A percentile compares a stretch with the other conserved stretches of the same genome.
Conservation (phyloP, 78 protist species). For the Pelomyxa schiedti region DNA sequence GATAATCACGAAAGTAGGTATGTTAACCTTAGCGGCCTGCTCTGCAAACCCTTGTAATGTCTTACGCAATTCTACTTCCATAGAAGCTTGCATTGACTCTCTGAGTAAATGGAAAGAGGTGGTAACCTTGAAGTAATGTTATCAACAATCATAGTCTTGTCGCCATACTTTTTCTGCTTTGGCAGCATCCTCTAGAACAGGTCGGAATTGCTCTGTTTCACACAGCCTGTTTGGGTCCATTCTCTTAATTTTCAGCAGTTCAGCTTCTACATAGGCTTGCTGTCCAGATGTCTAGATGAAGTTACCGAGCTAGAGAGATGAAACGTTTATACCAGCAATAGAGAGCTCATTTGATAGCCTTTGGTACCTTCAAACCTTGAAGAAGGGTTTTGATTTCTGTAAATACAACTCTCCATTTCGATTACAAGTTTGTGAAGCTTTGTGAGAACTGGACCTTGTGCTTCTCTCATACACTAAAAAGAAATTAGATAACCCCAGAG, state of each 20-base stretch:
- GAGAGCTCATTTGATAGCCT: slow-evolving; percentile 10
- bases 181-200: slow-evolving; percentile 19
- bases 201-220: slow-evolving; percentile 5
- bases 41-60: slow-evolving; percentile 28
- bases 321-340: slow-evolving; percentile 14
- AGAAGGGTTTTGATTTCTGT: slow-evolving; percentile 22
- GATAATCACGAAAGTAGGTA: no score
- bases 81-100: slow-evolving; percentile 24
- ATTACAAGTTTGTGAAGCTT: neutral
- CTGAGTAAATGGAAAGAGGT: slow-evolving; percentile 28
- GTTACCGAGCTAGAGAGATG: slow-evolving; percentile 21
- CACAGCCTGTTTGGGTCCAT: slow-evolving; percentile 32
- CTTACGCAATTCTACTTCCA: slow-evolving; percentile 40
- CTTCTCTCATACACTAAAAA: neutral
- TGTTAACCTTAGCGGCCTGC: slow-evolving; percentile 20
- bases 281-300: slow-evolving; percentile 33
- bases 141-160: no score
- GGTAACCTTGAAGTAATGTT: no score
- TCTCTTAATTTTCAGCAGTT: slow-evolving; percentile 32
- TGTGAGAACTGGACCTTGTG: neutral
- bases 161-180: slow-evolving; percentile 45
- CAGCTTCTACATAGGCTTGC: slow-evolving; percentile 22
- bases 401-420: slow-evolving; percentile 36
- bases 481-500: neutral
- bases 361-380: neutral